Base-by-base conservation (phyloP, 208 protist genomes). In the Leishmania arabica region DNA sequence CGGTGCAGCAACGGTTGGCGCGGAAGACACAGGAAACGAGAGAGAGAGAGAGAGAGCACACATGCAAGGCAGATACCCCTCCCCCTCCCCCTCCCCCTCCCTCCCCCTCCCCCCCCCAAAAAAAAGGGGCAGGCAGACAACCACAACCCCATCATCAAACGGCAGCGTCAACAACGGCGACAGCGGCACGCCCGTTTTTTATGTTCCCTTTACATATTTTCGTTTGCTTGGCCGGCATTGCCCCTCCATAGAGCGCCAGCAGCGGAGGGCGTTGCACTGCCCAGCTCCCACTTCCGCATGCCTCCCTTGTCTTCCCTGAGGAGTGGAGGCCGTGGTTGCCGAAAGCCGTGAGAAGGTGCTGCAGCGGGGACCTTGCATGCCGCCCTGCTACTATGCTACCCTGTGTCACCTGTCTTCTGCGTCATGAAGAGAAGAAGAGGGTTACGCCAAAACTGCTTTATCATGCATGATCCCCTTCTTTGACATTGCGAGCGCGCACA, bases 401-500 rank as follows among this genome's bases (percentile, higher is more conserved):
- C 37, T 15, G 66, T n/a, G 7, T 11, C 24, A 47, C 42, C 31
- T 51, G 2, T 9, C 47, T 37, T 53, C 69, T 8, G 9, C 69
- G 17, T 9, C 17, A 53, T 53, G 21, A 40, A 42, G 66, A 45
- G 66, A 27, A 54, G 69, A 31, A 13, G 45, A 3, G 2, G 45
- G 47, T 8, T 51, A 34, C 27, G 24, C 45, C 42, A 42, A 31
- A 17, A 21, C 42, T 2, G 34, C 24, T 3, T 53, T 49, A 15
- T 27, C 40, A 34, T 54, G 40, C 27, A 8, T 62, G 11, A 40
- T 64, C 51, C 49, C 31, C 34, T 47, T 27, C 21, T 42, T 13
- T 7, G 49, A 6, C 31, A 6, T 15, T 58, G 27, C 42, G n/a
- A 1, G 47, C 24, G 68, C 78, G 64, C 87, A 92, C 34, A 83